phyloP scores from a whole-genome alignment of 768 basidiomycete genomes.

The Tricholoma saponaceum region DNA sequence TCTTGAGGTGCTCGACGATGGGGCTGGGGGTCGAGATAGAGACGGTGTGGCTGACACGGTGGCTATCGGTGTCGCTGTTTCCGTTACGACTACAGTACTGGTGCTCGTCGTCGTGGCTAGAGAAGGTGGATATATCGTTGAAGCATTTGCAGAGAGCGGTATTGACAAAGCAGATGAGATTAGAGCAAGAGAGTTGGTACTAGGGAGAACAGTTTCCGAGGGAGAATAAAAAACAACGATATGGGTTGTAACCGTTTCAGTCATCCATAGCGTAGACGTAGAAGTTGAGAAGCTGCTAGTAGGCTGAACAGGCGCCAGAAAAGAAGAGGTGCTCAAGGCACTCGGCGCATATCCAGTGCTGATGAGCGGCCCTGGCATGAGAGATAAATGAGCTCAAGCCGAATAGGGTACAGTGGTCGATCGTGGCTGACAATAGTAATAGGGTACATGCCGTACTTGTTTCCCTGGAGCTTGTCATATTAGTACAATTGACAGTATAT shows the following conservation, averaged over 20 bases:
- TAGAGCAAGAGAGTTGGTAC: background rate
- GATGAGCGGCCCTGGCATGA: background rate
- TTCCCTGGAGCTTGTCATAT: no score
- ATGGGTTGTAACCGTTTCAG: background rate
- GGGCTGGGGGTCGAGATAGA: constrained; percentile 4
- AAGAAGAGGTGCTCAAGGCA: background rate
- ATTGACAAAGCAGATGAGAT: background rate
- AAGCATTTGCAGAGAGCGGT: background rate
- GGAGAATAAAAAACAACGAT: background rate
- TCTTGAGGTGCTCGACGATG: constrained; percentile 9
- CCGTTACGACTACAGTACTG: constrained; percentile 16
- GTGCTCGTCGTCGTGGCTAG: background rate
- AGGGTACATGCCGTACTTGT: no score
- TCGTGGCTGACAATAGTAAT: background rate
- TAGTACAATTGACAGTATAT: no score
- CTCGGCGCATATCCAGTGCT: background rate
- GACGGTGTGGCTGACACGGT: constrained; percentile 14
- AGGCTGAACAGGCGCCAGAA: background rate
- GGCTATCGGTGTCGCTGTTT: constrained; percentile 16
- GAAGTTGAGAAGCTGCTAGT: background rate
- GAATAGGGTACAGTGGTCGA: background rate
- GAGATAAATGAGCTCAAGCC: background rate
- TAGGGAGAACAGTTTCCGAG: background rate
- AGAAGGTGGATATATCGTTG: background rate
- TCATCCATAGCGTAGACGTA: background rate